phyloP scores from a whole-genome alignment of 192 early-diverging fungal genomes.

The Anaeromyces robustus region DNA sequence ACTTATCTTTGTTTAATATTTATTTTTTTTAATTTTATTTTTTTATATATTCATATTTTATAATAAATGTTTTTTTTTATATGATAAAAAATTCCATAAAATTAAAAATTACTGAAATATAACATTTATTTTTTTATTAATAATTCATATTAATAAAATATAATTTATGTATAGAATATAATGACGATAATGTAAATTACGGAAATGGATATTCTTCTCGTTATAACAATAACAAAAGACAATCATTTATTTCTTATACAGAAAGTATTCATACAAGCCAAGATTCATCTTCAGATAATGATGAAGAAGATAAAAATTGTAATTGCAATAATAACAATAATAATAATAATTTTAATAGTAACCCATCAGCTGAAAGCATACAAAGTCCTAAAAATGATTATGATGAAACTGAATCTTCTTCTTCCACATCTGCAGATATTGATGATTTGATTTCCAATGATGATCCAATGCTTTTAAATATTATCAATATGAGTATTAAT shows the following conservation, averaged over 20 bases:
- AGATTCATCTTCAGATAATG: background rate
- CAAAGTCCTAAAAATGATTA: background rate
- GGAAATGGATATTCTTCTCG: background rate
- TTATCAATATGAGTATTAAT: background rate
- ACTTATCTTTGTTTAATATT: no score
- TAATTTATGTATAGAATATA: background rate
- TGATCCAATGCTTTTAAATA: background rate
- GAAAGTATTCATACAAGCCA: background rate
- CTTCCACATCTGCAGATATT: background rate
- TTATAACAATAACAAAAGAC: background rate
- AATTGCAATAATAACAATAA: background rate
- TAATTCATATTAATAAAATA: no score
- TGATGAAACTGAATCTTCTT: background rate
- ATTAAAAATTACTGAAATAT: no score
- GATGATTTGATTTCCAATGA: background rate
- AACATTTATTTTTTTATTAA: no score
- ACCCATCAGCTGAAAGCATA: background rate
- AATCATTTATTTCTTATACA: background rate
- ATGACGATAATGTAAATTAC: background rate
- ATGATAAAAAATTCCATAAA: no score
- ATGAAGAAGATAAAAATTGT: background rate
- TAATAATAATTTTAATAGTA: background rate
- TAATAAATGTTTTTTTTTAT: no score
- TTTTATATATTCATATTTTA: no score
- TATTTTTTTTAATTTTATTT: no score